A percentile compares a stretch with the other conserved stretches of the same genome.
These are phyloP conservation scores for Monosporascus sp. DNA, from an alignment of 2,329 filamentous ascomycete genomes.

Conservation along the genomic window DNA sequence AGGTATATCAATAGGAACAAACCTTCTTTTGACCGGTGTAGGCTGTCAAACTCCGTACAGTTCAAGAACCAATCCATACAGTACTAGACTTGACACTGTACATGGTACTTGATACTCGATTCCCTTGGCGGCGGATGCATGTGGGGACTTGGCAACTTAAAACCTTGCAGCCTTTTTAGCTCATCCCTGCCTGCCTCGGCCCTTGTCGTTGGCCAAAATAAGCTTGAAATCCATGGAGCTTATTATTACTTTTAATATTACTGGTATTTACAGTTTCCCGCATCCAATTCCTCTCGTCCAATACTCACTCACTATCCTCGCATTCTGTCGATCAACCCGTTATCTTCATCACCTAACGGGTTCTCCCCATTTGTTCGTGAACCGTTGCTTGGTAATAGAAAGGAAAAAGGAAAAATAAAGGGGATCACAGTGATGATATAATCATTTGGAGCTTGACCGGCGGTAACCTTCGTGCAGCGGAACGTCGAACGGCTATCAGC, in stretches of 20 bases:
- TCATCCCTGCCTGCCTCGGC: background rate
- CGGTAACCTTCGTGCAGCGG: too few species aligned
- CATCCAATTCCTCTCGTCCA: background rate
- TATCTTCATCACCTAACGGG: too few species aligned
- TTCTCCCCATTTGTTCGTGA: too few species aligned
- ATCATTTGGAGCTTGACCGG: too few species aligned
- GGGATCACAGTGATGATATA: too few species aligned
- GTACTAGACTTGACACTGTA: background rate
- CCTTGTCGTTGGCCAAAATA: conserved; percentile 1
- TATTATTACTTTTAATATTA: background rate
- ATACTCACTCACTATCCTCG: background rate
- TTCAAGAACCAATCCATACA: too few species aligned
- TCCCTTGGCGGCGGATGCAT: background rate
- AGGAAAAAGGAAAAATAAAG: too few species aligned
- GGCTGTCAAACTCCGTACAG: background rate
- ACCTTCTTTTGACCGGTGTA: background rate
- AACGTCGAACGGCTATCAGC: too few species aligned
- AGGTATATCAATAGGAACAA: too few species aligned
- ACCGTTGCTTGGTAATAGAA: too few species aligned
- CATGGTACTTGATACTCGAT: background rate
- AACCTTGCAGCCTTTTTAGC: background rate
- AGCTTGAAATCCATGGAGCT: conserved; percentile 4
- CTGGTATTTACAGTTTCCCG: background rate
- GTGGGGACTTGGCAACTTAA: background rate
- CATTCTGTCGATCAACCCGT: background rate